Evolutionary conservation across 805 yeast genomes (phyloP).

Genomic region (Lipomyces kockii): DNA sequence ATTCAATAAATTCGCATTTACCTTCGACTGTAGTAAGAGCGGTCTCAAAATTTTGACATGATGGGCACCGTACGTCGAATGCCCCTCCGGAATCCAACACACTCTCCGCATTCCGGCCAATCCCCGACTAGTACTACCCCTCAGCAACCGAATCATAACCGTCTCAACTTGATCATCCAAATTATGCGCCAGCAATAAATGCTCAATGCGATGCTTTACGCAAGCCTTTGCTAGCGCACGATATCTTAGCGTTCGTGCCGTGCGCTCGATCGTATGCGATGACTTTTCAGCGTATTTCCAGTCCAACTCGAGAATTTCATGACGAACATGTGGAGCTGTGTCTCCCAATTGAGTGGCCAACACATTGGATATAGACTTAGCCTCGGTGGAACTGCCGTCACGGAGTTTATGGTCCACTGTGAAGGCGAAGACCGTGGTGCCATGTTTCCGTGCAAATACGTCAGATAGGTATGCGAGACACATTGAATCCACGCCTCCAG

Average conservation of each 20-base stretch:
- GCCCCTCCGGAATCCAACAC: constrained; percentile 9
- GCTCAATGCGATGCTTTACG: constrained; percentile 41
- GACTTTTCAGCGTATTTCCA: constrained; percentile 9
- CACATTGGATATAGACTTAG: constrained; percentile 39
- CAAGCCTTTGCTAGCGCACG: constrained; percentile 52
- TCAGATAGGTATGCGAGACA: constrained; percentile 60
- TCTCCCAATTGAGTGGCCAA: constrained; percentile 1
- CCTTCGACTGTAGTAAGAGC: constrained; percentile 54
- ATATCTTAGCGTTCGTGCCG: constrained; percentile 63
- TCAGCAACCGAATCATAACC: constrained; percentile 57
- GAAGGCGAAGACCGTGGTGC: constrained; percentile 50
- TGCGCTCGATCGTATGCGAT: constrained; percentile 27
- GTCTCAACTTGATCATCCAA: constrained; percentile 76
- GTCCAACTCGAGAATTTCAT: constrained; percentile 3
- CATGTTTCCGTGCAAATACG: constrained; percentile 44
- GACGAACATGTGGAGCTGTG: not conserved
- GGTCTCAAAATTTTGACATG: constrained; percentile 55
- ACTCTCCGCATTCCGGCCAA: constrained; percentile 55
- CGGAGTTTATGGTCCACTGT: constrained; percentile 71
- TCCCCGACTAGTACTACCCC: constrained; percentile 51
- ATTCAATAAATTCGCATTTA: constrained; percentile 17
- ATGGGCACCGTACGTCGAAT: constrained; percentile 13
- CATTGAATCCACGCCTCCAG: constrained; percentile 86
- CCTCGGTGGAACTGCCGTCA: constrained; percentile 56
- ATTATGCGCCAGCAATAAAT: constrained; percentile 69